Conservation (phyloP, 2,329 filamentous ascomycete genomes). For the Sporothrix dimorphospora region DNA sequence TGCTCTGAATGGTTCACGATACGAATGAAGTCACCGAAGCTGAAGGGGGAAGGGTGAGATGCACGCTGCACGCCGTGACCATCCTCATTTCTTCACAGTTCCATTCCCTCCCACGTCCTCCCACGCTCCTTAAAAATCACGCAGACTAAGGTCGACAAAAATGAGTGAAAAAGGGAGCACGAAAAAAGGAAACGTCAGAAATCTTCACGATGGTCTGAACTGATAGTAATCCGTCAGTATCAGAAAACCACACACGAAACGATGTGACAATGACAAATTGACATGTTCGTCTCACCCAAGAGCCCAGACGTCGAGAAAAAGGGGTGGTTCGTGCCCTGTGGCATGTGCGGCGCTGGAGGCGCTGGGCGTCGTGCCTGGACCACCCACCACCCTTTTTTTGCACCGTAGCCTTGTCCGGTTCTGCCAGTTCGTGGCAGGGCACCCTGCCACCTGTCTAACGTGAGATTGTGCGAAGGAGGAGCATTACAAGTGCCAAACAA, state of each 20-base stretch:
- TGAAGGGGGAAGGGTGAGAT: not conserved
- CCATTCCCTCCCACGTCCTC: not conserved
- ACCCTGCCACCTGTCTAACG: not conserved
- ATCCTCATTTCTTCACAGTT: not conserved
- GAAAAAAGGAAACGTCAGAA: not conserved
- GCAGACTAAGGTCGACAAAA: not conserved
- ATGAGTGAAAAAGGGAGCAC: not conserved
- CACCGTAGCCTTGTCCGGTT: not conserved
- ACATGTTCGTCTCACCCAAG: not conserved
- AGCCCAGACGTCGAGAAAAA: slow-evolving; percentile 5
- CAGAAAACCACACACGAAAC: not conserved
- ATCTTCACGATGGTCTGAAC: not conserved
- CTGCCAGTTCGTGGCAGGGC: not conserved
- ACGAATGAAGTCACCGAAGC: not conserved
- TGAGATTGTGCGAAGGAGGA: not conserved
- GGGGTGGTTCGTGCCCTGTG: slow-evolving; percentile 13
- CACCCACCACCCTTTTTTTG: not conserved
- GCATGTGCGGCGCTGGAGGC: not conserved
- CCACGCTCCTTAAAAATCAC: not conserved
- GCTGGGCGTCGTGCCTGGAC: not conserved
- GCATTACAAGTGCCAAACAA: not conserved
- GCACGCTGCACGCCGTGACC: slow-evolving; percentile 12
- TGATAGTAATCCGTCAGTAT: not conserved
- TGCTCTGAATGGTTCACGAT: not conserved
- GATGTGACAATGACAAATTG: slow-evolving; percentile 2